Base-by-base conservation (phyloP, 495 filamentous ascomycete species). In the Penicillium cosmopolitanum region DNA sequence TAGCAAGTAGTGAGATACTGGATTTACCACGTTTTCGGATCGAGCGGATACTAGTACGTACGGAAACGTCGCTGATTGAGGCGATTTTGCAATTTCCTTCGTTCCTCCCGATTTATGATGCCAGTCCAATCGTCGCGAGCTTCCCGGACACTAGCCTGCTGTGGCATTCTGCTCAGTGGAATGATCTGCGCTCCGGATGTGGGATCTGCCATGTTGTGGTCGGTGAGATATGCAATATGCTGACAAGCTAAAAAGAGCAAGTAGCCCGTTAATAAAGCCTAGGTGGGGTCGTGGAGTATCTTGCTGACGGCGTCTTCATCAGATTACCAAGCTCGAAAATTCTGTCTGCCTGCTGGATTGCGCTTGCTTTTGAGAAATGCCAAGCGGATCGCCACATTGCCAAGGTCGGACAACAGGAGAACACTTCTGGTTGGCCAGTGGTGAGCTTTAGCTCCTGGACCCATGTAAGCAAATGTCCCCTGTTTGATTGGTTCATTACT, bases 111-210 rank as follows among this genome's bases (percentile, higher is more conserved):
- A 53, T 62, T 34, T 16, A 57, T 54, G 16, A 60, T 46, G 1
- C 65, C 65, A 8, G 57, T 67, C 65, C 65, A 67, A 48, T 67
- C 65, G 19, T 67, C 65, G 11, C 59, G 28, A 23, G 50, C 21
- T 15, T 15, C 28, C n/a, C 42, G 44, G 10, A 61, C 43, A 7
- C 55, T 44, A 12, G 33, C 61, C 54, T 61, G 65, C 36, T 61
- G 65, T 2, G 62, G 58, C 62, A 65, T 65, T 18, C 10, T 46
- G 7, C 18, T 23, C 8, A 62, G 19, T 23, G 60, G 54, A 50
- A 61, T 61, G 42, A 61, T 48, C 28, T 51, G 44, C 43, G 44
- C 4, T 38, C 31, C 34, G 50, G 34, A n/a, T 5, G 53, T 5
- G 21, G 53, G 38, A 12, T 44, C 40, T 47, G 19, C 21, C 53